These are phyloP conservation scores for Colletotrichum tofieldiae DNA, from an alignment of 2,329 filamentous ascomycete genomes.

Conservation along the genomic window DNA sequence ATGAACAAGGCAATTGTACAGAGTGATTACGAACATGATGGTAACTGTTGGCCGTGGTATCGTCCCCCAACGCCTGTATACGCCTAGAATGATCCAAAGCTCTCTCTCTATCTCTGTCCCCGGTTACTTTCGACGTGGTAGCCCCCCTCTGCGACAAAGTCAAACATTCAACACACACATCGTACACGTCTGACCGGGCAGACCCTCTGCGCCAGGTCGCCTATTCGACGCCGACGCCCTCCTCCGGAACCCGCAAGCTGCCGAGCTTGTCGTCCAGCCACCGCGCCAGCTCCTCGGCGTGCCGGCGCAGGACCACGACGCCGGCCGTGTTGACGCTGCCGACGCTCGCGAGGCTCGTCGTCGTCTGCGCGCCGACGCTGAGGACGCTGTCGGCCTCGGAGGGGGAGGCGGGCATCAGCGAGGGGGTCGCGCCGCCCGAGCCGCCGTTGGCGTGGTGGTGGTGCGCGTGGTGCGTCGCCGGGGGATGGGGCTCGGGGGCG, in stretches of 20 bases:
- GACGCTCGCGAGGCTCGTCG: conserved; percentile 57
- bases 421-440: conserved; percentile 49
- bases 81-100: conserved; percentile 24
- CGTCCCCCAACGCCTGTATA: conserved; percentile 34
- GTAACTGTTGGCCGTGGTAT: conserved; percentile 41
- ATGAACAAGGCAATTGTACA: conserved; percentile 12
- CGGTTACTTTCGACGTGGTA: neutral
- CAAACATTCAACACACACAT: neutral
- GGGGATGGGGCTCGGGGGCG: conserved; percentile 38
- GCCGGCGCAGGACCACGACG: conserved; percentile 67
- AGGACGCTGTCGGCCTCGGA: conserved; percentile 65
- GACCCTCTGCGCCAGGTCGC: too few species aligned
- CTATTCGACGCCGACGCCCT: conserved; percentile 60
- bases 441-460: conserved; percentile 41
- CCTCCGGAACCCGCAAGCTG: conserved; percentile 67
- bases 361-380: conserved; percentile 63
- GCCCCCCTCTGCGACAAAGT: neutral
- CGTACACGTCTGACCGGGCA: neutral
- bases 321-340: conserved; percentile 59
- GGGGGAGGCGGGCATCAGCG: conserved; percentile 51
- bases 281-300: conserved; percentile 71
- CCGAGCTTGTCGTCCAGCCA: conserved; percentile 75
- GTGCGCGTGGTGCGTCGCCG: conserved; percentile 39
- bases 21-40: conserved; percentile 11
- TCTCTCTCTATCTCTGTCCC: neutral